Evolutionary conservation across 805 yeast genomes (phyloP).

Genomic region (Scheffersomyces amazonensis): DNA sequence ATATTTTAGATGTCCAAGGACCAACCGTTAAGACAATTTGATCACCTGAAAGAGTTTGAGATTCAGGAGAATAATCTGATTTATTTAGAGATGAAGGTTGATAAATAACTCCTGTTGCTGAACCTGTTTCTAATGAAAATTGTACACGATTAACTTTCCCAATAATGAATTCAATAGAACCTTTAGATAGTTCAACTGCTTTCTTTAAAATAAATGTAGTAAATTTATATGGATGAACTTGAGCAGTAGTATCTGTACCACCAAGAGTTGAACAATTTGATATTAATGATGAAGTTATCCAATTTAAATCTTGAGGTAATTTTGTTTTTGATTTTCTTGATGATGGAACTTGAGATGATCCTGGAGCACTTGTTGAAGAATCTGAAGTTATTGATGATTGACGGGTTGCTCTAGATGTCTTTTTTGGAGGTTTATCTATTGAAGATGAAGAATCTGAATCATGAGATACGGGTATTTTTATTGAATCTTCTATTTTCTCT

Average conservation of each 20-base stretch:
- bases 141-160: constrained; percentile 78
- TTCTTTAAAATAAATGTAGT: constrained; percentile 79
- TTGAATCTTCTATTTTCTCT: constrained; percentile 5
- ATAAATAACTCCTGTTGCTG: constrained; percentile 72
- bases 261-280: constrained; percentile 79
- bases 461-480: constrained; percentile 8
- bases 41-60: constrained; percentile 58
- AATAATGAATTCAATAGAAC: constrained; percentile 76
- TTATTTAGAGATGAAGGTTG: constrained; percentile 40
- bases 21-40: constrained; percentile 86
- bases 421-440: constrained; percentile 31
- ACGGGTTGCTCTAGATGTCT: constrained; percentile 33
- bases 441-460: constrained; percentile 12
- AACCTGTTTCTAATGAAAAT: constrained; percentile 59
- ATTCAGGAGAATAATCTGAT: constrained; percentile 22
- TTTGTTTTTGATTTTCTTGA: constrained; percentile 11
- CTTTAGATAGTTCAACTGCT: constrained; percentile 65
- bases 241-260: constrained; percentile 86
- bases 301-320: constrained; percentile 64
- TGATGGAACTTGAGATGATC: constrained; percentile 6
- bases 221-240: constrained; percentile 93
- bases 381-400: constrained; percentile 4
- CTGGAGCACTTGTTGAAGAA: not conserved
- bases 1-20: constrained; percentile 92
- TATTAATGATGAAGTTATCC: constrained; percentile 69